Conservation (phyloP, 495 filamentous ascomycete species). For the Friedmanniomyces simplex region DNA sequence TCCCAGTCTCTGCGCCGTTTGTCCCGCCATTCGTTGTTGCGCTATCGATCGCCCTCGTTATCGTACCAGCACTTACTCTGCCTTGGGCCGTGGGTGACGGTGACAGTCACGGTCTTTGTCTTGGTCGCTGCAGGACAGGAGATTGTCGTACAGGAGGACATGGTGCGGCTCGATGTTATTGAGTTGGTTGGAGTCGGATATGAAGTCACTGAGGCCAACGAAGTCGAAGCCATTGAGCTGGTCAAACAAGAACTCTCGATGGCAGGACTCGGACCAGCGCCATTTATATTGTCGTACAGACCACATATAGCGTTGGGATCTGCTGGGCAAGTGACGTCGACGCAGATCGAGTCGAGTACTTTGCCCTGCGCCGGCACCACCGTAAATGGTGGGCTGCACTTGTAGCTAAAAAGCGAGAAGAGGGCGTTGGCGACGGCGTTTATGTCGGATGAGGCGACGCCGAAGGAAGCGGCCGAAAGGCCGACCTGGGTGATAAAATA, state of each 20-base stretch:
- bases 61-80: no score
- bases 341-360: constrained; percentile 10
- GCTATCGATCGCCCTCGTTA: no score
- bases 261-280: constrained; percentile 8
- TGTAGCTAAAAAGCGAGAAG: constrained; percentile 34
- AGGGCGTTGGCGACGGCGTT: constrained; percentile 34
- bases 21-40: no score
- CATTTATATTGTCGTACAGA: constrained; percentile 8
- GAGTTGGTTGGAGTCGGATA: no score
- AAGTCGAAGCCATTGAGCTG: constrained; percentile 5
- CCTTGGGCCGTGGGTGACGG: no score
- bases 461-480: constrained; percentile 41
- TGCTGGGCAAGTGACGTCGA: constrained; percentile 5
- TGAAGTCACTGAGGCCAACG: no score
- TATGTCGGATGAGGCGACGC: constrained; percentile 36
- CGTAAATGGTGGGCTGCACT: constrained; percentile 33
- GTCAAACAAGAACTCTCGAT: constrained; percentile 8
- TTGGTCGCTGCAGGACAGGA: no score
- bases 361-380: constrained; percentile 9
- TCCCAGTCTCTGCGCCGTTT: no score
- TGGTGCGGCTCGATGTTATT: no score
- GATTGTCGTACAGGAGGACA: no score
- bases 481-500: constrained; percentile 48
- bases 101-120: no score
- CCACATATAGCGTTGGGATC: constrained; percentile 7